Evolutionary conservation across 2,329 filamentous ascomycete species (phyloP).

Genomic region (Nakataea oryzae): DNA sequence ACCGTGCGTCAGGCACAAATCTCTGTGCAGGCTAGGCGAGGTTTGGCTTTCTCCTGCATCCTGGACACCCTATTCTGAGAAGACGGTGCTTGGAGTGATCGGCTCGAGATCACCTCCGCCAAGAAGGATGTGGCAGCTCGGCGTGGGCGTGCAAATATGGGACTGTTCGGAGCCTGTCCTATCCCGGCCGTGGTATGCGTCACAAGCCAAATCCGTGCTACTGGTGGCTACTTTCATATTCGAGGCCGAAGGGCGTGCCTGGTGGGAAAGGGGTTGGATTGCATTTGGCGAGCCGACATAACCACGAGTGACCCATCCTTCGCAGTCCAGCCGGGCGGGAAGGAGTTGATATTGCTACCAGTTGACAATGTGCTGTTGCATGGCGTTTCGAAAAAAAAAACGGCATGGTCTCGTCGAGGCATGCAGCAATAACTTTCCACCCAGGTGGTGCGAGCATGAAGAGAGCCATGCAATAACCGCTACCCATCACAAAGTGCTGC

Average conservation of each 20-base stretch:
- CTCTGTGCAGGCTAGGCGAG: background rate
- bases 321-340: background rate
- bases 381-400: background rate
- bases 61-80: background rate
- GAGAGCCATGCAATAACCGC: background rate
- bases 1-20: background rate
- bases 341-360: background rate
- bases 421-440: background rate
- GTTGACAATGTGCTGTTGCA: background rate
- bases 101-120: too few relatives aligned
- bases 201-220: background rate
- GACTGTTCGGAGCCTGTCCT: background rate
- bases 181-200: background rate
- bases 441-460: background rate
- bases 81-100: background rate
- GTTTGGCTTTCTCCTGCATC: background rate
- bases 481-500: background rate
- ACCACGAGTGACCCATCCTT: background rate
- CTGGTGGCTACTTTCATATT: background rate
- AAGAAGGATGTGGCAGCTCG: background rate
- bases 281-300: background rate
- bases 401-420: background rate
- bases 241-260: background rate
- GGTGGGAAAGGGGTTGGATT: background rate
- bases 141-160: background rate